A percentile compares a stretch with the other conserved stretches of the same genome.
phyloP scores from a whole-genome alignment of 2,329 filamentous ascomycete genomes.

The Diaporthe eres region DNA sequence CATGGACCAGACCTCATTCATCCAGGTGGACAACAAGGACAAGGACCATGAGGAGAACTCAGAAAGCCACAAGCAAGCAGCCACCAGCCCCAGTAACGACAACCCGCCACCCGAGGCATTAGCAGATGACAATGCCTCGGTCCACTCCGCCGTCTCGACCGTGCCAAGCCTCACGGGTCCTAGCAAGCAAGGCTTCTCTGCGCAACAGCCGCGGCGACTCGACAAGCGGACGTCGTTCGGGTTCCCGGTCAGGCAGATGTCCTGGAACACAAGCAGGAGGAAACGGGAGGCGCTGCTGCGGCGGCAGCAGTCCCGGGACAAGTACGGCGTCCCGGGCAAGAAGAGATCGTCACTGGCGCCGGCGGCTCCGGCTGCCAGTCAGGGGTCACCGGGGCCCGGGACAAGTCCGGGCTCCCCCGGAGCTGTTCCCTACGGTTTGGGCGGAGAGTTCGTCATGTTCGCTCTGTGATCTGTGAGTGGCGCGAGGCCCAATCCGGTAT shows the following conservation, averaged over 20 bases:
- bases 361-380: background rate
- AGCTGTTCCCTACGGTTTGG: background rate
- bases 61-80: background rate
- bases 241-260: slow-evolving; percentile 19
- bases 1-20: slow-evolving; percentile 8
- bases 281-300: slow-evolving; percentile 9
- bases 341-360: background rate
- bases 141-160: slow-evolving; percentile 19
- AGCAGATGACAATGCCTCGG: slow-evolving; percentile 12
- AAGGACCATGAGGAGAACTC: background rate
- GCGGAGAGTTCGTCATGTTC: slow-evolving; percentile 7
- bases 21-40: slow-evolving; percentile 8
- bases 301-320: slow-evolving; percentile 2
- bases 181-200: background rate
- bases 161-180: background rate
- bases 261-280: slow-evolving; percentile 17
- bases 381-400: background rate
- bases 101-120: background rate
- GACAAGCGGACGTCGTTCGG: slow-evolving; percentile 13
- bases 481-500: background rate
- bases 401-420: background rate
- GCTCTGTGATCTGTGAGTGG: slow-evolving; percentile 2
- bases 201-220: background rate
- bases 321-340: background rate
- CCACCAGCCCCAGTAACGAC: background rate